A percentile compares a stretch with the other conserved stretches of the same genome.
Evolutionary conservation across 768 basidiomycete genomes (phyloP).

Genomic region (Chlorophyllum brunneum): DNA sequence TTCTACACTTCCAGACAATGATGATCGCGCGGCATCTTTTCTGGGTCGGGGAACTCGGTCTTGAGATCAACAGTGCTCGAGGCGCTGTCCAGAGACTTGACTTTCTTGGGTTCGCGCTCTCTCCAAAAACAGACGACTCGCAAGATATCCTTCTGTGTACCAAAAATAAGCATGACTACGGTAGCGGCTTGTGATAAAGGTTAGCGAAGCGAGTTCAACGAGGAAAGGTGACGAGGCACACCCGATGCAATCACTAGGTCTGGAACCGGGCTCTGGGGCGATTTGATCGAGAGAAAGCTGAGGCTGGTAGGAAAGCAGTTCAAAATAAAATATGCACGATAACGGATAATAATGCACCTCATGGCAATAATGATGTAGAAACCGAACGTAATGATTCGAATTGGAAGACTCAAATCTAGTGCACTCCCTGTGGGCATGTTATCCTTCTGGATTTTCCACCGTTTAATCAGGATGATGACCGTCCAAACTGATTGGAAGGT

Average conservation of each 20-base stretch:
- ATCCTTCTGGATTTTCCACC: slow-evolving; percentile 23
- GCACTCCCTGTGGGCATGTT: slow-evolving; percentile 16
- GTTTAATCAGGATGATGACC: slow-evolving; percentile 33
- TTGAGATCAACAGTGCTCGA: slow-evolving; percentile 16
- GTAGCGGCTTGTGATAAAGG: slow-evolving; percentile 31
- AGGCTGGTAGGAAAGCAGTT: slow-evolving; percentile 25
- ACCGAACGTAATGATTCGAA: slow-evolving; percentile 44
- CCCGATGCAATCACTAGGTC: slow-evolving; percentile 45
- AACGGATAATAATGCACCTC: slow-evolving; percentile 26
- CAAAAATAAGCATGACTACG: slow-evolving; percentile 42
- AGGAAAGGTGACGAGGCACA: slow-evolving; percentile 17
- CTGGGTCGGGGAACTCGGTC: slow-evolving; percentile 10
- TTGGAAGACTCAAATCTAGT: slow-evolving; percentile 40
- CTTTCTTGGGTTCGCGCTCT: slow-evolving; percentile 12
- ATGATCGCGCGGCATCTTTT: background rate
- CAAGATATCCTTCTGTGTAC: slow-evolving; percentile 40
- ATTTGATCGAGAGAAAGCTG: slow-evolving; percentile 40
- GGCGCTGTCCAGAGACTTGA: slow-evolving; percentile 6
- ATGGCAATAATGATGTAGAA: slow-evolving; percentile 38
- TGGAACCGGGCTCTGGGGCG: slow-evolving; percentile 41
- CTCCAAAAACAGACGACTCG: slow-evolving; percentile 33
- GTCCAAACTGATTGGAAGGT: slow-evolving; percentile 33
- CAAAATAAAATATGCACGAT: background rate
- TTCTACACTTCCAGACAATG: too few relatives aligned
- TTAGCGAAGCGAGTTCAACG: background rate